A percentile compares a stretch with the other conserved stretches of the same genome.
Conservation (phyloP, 306 rosid species). For the Carpinus fangiana region DNA sequence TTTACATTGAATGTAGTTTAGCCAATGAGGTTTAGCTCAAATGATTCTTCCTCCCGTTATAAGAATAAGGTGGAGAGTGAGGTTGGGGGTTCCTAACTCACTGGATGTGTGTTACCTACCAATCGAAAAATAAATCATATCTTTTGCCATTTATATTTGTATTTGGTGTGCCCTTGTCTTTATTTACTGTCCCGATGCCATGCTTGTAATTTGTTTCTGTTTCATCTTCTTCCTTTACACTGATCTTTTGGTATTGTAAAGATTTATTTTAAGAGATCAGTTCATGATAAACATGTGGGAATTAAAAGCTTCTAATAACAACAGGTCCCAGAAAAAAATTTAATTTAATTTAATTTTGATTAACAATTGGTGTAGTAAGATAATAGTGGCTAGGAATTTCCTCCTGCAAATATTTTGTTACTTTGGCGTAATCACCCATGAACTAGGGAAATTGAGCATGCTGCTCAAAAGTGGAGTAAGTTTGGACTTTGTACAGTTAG, state of each 20-base stretch:
- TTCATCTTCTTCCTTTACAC: not conserved
- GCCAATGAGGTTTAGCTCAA: not conserved
- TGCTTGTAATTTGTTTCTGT: not conserved
- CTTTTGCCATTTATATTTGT: not conserved
- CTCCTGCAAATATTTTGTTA: not conserved
- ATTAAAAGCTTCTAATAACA: not conserved
- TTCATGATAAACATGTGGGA: not conserved
- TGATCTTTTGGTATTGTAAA: too few relatives aligned
- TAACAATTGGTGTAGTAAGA: not conserved
- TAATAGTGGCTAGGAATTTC: not conserved
- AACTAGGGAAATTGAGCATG: too few relatives aligned
- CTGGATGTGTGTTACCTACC: not conserved
- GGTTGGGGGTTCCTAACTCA: not conserved
- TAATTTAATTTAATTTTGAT: not conserved
- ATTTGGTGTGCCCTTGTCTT: not conserved
- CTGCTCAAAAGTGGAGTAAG: too few relatives aligned
- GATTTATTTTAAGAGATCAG: not conserved
- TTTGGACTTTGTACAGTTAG: too few relatives aligned
- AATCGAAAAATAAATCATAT: not conserved
- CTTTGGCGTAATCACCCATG: not conserved
- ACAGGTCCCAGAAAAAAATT: not conserved
- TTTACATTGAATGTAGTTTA: not conserved
- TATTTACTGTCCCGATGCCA: not conserved
- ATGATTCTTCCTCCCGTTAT: not conserved
- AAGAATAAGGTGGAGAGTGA: not conserved